Evolutionary conservation across 1,284 basidiomycete genomes (phyloP), one percentile per base, ranked within the genome.

Genomic region (Leccinum subrobustum): DNA sequence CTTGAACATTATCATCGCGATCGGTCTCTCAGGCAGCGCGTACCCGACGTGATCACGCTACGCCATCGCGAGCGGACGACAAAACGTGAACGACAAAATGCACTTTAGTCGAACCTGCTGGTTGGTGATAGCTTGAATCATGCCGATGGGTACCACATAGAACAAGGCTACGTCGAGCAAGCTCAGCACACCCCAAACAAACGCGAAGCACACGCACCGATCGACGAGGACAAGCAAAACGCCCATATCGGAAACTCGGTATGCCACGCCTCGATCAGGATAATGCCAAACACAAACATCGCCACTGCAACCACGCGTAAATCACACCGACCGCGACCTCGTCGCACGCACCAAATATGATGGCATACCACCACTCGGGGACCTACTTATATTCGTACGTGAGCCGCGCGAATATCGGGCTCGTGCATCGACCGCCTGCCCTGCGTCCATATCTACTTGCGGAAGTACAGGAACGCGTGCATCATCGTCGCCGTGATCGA

Each of bases 331-430:
- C 9, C 27, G 6, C 6, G 27, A 27, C 27, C 7, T 5, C 18
- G 35, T 33, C 9, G 12, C 39, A 59, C 63, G 51, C 2, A 70
- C 70, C 50, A 61, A 83, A 78, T 62, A 82, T 78, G 67, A 83
- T 79, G 0, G 77, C 79, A 60, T 82, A 83, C 80, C 86, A 90
- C 89, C 88, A 92, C 59, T 88, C 83, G 0, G 91, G 90, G 0
- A 92, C 88, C 65, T 88, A 82, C 0, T 75, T 78, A 70, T 94
- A 94, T 54, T 77, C 73, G 12, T 81, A 74, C 92, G 93, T 94
- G 42, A 93, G 77, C n/a, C 82, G 83, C 83, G 67, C 93, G 91
- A 20, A 93, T 83, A 68, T 93, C 91, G 16, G 89, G 84, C 65
- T 90, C 88, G 11, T 78, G 67, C 63, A 85, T 71, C 35, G 83